phyloP scores from a whole-genome alignment of 2,329 filamentous ascomycete genomes.

The Geosmithia flava region DNA sequence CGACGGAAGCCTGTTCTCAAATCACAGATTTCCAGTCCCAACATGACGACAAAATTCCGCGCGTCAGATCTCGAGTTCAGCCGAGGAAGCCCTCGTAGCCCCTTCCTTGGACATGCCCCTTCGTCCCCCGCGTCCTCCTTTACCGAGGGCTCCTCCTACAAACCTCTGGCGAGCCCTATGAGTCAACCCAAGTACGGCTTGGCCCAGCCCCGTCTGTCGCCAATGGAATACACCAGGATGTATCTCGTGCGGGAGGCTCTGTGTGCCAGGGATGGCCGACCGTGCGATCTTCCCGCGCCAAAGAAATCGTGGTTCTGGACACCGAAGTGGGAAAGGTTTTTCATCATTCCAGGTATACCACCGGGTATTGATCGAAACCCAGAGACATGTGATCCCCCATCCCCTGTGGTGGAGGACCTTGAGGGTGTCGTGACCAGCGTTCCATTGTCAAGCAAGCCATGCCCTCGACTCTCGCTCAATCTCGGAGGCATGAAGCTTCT shows the following conservation, averaged over 20 bases:
- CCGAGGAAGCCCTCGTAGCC: neutral
- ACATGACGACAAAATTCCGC: neutral
- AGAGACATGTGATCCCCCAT: neutral
- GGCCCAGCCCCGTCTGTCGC: conserved; percentile 18
- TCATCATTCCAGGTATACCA: conserved; percentile 21
- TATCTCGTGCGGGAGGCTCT: conserved; percentile 19
- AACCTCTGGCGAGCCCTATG: neutral
- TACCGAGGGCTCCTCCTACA: neutral
- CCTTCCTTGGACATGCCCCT: neutral
- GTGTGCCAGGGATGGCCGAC: conserved; percentile 11
- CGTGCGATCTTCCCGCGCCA: conserved; percentile 16
- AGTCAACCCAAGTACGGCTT: conserved; percentile 5
- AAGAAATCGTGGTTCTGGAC: conserved; percentile 20
- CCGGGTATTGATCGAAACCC: conserved; percentile 7
- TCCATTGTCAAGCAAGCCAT: neutral
- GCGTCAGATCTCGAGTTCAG: neutral
- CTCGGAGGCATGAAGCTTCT: neutral
- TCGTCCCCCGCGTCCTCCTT: neutral
- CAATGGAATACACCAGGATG: conserved; percentile 25
- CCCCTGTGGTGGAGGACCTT: neutral
- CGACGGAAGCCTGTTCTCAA: conserved; percentile 6
- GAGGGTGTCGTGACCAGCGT: neutral
- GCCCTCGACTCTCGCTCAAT: conserved; percentile 3
- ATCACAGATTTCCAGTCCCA: conserved; percentile 11
- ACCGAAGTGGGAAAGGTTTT: conserved; percentile 19